Percentiles rank a stretch among this genome's conserved stretches.
Conservation (phyloP, 768 basidiomycete species). For the Xerocomus brunneocitrinus region DNA sequence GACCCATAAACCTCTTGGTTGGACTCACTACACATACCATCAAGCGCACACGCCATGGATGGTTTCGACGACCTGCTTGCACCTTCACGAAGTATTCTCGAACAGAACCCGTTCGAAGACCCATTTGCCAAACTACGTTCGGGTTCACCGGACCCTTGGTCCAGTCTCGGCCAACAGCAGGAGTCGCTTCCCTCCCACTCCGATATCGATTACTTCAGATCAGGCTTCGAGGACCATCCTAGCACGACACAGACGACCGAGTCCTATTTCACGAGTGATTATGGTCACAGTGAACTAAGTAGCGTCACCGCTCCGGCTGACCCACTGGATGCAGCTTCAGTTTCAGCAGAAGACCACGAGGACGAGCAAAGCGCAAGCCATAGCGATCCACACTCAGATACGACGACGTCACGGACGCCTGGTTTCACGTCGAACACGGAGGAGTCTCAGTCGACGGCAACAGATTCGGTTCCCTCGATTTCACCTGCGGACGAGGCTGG, state of each 20-base stretch:
- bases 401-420: conserved; percentile 30
- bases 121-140: conserved; percentile 62
- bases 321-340: conserved; percentile 39
- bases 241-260: conserved; percentile 27
- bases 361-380: conserved; percentile 23
- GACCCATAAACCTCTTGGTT: neutral
- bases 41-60: conserved; percentile 46
- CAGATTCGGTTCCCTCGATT: conserved; percentile 31
- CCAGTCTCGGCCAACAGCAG: conserved; percentile 46
- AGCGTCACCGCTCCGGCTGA: conserved; percentile 26
- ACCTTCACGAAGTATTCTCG: conserved; percentile 55
- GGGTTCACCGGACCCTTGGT: conserved; percentile 73
- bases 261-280: conserved; percentile 32
- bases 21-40: neutral
- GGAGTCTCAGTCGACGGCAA: conserved; percentile 13
- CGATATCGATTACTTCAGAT: conserved; percentile 27
- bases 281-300: conserved; percentile 31
- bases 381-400: conserved; percentile 8
- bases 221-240: conserved; percentile 26
- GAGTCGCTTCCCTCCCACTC: conserved; percentile 16
- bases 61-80: conserved; percentile 73
- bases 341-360: conserved; percentile 30
- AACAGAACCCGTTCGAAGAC: conserved; percentile 73
- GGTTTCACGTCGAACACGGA: conserved; percentile 34
- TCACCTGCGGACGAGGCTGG: conserved; percentile 30